Evolutionary conservation across 208 protist species (phyloP).

Genomic region (Acanthamoeba culbertsoni): DNA sequence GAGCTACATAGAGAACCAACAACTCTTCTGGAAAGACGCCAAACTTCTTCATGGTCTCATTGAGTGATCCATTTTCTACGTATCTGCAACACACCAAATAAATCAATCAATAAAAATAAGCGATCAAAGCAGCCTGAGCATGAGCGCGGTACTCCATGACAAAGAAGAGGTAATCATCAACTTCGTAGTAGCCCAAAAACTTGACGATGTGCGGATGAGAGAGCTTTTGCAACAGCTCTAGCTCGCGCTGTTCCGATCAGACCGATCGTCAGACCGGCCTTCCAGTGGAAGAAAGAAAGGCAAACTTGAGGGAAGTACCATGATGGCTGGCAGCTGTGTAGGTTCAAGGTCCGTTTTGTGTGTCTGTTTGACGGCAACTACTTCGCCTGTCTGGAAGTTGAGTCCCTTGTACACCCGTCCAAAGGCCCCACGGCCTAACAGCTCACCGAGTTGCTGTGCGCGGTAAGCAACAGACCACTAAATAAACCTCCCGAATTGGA

Average conservation of each 20-base stretch:
- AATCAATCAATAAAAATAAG: not conserved
- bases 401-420: slow-evolving; percentile 82
- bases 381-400: slow-evolving; percentile 77
- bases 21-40: slow-evolving; percentile 87
- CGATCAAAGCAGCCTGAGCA: not conserved
- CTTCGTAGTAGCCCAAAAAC: slow-evolving; percentile 81
- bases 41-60: slow-evolving; percentile 87
- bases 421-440: slow-evolving; percentile 75
- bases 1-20: slow-evolving; percentile 83
- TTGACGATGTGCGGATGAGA: slow-evolving; percentile 86
- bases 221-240: slow-evolving; percentile 83
- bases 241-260: slow-evolving; percentile 23
- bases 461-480: not conserved
- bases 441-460: slow-evolving; percentile 64
- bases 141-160: slow-evolving; percentile 68
- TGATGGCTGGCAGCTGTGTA: slow-evolving; percentile 70
- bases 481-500: not conserved
- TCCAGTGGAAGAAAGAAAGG: slow-evolving; percentile 41
- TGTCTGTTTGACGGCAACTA: slow-evolving; percentile 85
- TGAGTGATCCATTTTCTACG: slow-evolving; percentile 88
- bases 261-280: not conserved
- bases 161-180: slow-evolving; percentile 50
- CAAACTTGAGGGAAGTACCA: slow-evolving; percentile 63
- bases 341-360: slow-evolving; percentile 64
- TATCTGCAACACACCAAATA: slow-evolving; percentile 62